These are phyloP conservation scores for Cardiospermum halicacabum DNA, from an alignment of 345 rosid genomes.

Conservation along the genomic window DNA sequence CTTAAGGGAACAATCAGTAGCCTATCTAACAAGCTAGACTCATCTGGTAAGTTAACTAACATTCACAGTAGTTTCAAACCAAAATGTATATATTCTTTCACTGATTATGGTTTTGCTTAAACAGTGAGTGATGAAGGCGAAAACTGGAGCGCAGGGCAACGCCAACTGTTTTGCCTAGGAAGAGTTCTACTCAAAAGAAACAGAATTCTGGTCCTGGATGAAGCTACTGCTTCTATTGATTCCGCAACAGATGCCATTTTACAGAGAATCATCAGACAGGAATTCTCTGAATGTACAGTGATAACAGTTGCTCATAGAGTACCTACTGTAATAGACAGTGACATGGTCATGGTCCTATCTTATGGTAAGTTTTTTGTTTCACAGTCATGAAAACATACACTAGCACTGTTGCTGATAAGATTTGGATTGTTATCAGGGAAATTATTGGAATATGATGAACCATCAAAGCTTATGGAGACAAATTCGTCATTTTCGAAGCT, in stretches of 20 bases:
- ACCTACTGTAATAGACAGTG: slow-evolving; percentile 68
- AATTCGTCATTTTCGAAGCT: slow-evolving; percentile 69
- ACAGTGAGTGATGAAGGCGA: slow-evolving; percentile 80
- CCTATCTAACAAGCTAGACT: slow-evolving; percentile 59
- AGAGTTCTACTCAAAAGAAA: slow-evolving; percentile 63
- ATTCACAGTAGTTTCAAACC: neutral
- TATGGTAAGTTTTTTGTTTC: slow-evolving; percentile 33
- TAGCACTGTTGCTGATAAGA: neutral
- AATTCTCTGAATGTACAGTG: slow-evolving; percentile 59
- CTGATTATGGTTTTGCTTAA: neutral
- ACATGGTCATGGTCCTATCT: slow-evolving; percentile 85
- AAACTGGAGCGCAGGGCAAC: slow-evolving; percentile 79
- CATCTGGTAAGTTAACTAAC: slow-evolving; percentile 40
- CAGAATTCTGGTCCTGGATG: slow-evolving; percentile 58
- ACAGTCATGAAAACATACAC: neutral
- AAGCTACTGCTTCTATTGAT: slow-evolving; percentile 73
- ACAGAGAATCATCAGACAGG: slow-evolving; percentile 60
- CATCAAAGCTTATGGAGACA: slow-evolving; percentile 57
- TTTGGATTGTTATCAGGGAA: slow-evolving; percentile 36
- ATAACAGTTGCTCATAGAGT: slow-evolving; percentile 76
- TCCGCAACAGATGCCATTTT: slow-evolving; percentile 64
- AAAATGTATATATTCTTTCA: neutral
- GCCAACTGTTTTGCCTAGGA: slow-evolving; percentile 74
- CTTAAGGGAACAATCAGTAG: slow-evolving; percentile 53
- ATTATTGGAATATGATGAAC: slow-evolving; percentile 62